phyloP scores from a whole-genome alignment of 345 rosid genomes.

The Ceriops zippeliana region DNA sequence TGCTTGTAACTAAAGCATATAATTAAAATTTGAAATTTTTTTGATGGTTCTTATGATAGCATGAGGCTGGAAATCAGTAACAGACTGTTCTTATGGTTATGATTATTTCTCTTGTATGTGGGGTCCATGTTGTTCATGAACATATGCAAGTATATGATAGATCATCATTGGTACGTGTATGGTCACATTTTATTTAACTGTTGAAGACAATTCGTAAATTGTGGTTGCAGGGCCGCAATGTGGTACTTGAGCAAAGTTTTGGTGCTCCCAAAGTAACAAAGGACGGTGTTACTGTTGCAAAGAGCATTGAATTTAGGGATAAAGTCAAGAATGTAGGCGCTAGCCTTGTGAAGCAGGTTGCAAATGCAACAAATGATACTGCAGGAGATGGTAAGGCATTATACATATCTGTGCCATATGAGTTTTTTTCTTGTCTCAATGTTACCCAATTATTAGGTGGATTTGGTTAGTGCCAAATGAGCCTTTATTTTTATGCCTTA shows the following conservation, averaged over 20 bases:
- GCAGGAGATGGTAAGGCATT: slow-evolving; percentile 83
- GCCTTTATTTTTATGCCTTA: too few relatives aligned
- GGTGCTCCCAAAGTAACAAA: slow-evolving; percentile 98
- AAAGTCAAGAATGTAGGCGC: slow-evolving; percentile 90
- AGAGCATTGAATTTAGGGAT: slow-evolving; percentile 91
- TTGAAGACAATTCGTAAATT: not conserved
- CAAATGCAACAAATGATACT: slow-evolving; percentile 93
- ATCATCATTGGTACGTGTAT: too few relatives aligned
- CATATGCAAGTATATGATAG: too few relatives aligned
- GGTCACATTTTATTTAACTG: not conserved
- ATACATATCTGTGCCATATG: not conserved
- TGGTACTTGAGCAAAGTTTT: slow-evolving; percentile 90
- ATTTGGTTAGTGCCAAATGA: too few relatives aligned
- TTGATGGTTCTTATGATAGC: too few relatives aligned
- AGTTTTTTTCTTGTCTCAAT: too few relatives aligned
- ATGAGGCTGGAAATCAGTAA: too few relatives aligned
- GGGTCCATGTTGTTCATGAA: too few relatives aligned
- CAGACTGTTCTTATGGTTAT: too few relatives aligned
- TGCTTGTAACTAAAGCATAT: not conserved
- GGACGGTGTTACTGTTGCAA: slow-evolving; percentile 98
- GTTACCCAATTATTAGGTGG: too few relatives aligned
- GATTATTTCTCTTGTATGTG: too few relatives aligned
- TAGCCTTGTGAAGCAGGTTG: slow-evolving; percentile 98
- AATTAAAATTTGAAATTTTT: too few relatives aligned
- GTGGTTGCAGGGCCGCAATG: slow-evolving; percentile 73